Conservation (phyloP, 2,329 filamentous ascomycete species). For the Teratosphaeria gauchensis region DNA sequence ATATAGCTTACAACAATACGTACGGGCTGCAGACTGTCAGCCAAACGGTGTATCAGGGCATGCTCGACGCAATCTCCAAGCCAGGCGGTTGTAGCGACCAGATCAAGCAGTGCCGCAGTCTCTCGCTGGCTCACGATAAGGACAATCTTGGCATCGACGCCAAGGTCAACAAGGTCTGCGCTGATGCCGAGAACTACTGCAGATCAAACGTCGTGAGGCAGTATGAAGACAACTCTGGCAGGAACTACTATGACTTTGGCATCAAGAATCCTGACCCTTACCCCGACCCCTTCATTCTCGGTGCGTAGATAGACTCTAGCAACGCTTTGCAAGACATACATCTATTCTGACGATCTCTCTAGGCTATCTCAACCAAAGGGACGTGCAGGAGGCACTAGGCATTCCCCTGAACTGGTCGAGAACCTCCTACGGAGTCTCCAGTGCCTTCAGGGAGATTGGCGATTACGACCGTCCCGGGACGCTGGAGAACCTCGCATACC, state of each 20-base stretch:
- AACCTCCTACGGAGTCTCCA: slow-evolving; percentile 2
- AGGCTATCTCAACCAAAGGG: slow-evolving; percentile 38
- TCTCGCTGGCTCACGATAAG: slow-evolving; percentile 41
- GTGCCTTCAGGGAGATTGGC: slow-evolving; percentile 8
- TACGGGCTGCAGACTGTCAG: slow-evolving; percentile 52
- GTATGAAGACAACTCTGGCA: slow-evolving; percentile 5
- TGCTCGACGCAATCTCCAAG: slow-evolving; percentile 34
- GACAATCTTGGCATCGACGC: slow-evolving; percentile 32
- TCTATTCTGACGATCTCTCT: not conserved
- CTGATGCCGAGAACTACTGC: slow-evolving; percentile 11
- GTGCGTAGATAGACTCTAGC: too few species aligned
- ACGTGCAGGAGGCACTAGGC: slow-evolving; percentile 38
- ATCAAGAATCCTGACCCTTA: slow-evolving; percentile 13
- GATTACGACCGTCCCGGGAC: slow-evolving; percentile 12
- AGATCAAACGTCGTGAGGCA: slow-evolving; percentile 7
- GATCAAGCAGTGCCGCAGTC: slow-evolving; percentile 41
- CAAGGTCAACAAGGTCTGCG: slow-evolving; percentile 34
- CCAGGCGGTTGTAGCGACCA: slow-evolving; percentile 45
- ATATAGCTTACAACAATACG: slow-evolving; percentile 52
- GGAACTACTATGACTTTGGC: slow-evolving; percentile 16
- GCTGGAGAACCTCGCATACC: slow-evolving; percentile 16
- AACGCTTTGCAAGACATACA: too few species aligned
- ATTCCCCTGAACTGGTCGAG: slow-evolving; percentile 38
- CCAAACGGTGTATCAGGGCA: slow-evolving; percentile 28
- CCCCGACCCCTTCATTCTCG: slow-evolving; percentile 8